Evolutionary conservation across 345 rosid species (phyloP).

Genomic region (Eucalyptus rudis): DNA sequence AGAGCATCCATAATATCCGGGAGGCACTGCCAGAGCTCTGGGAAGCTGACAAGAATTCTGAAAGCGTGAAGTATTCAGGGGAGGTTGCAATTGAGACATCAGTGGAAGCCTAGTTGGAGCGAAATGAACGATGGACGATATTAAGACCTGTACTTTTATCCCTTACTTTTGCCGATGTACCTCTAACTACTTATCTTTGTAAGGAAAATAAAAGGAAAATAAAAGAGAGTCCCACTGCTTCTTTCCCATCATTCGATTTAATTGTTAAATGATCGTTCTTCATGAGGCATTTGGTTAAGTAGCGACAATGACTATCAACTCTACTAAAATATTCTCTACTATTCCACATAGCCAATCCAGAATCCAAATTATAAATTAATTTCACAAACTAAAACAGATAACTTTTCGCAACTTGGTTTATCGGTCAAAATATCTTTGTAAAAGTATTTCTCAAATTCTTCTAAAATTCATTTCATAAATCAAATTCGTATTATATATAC

Average conservation of each 20-base stretch:
- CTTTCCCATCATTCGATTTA: neutral
- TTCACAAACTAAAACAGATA: neutral
- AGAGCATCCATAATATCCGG: slow-evolving; percentile 81
- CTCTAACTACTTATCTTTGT: neutral
- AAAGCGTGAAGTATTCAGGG: slow-evolving; percentile 18
- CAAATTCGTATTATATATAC: no score
- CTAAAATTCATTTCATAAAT: no score
- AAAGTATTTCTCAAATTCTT: neutral
- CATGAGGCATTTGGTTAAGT: neutral
- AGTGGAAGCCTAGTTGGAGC: slow-evolving; percentile 33
- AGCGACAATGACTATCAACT: neutral
- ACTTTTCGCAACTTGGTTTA: neutral
- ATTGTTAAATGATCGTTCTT: neutral
- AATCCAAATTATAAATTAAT: neutral
- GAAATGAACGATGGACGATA: neutral
- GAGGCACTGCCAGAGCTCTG: slow-evolving; percentile 86
- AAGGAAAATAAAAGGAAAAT: neutral
- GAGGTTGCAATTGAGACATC: slow-evolving; percentile 55
- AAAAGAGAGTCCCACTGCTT: neutral
- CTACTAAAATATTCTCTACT: neutral
- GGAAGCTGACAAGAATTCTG: slow-evolving; percentile 53
- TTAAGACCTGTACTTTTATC: neutral
- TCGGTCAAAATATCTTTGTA: no score
- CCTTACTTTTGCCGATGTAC: neutral
- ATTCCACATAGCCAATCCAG: neutral